Evolutionary conservation across 371 early-diverging fungal genomes (phyloP).

Genomic region (Rhizopus delemar): DNA sequence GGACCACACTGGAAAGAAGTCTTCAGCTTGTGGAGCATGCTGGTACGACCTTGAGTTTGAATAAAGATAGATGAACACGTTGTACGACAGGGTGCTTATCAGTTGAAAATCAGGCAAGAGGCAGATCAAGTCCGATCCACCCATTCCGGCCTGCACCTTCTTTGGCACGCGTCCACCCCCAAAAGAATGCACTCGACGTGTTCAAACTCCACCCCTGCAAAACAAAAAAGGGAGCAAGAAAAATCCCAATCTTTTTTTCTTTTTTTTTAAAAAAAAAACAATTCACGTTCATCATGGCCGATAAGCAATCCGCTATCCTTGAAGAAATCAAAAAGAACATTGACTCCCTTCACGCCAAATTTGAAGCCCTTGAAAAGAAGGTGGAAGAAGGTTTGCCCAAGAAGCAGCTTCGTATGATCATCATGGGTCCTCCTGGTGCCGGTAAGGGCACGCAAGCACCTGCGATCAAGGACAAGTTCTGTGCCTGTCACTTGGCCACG

Average conservation of each 20-base stretch:
- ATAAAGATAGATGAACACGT: too few relatives aligned
- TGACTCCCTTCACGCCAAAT: constrained; percentile 48
- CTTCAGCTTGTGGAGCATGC: too few relatives aligned
- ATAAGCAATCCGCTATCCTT: constrained; percentile 50
- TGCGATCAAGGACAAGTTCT: constrained; percentile 90
- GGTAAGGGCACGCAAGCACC: constrained; percentile 99
- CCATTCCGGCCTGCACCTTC: too few relatives aligned
- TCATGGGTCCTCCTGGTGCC: constrained; percentile 98
- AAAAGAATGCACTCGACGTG: too few relatives aligned
- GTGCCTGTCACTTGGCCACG: constrained; percentile 96
- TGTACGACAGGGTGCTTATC: too few relatives aligned
- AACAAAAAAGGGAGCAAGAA: neutral
- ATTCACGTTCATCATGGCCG: constrained; percentile 20
- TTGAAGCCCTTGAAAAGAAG: constrained; percentile 55
- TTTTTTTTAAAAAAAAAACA: constrained; percentile 4
- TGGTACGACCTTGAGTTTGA: too few relatives aligned
- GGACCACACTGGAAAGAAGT: too few relatives aligned
- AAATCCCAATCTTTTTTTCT: constrained; percentile 1
- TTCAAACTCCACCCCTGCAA: constrained; percentile 4
- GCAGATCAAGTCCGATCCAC: too few relatives aligned
- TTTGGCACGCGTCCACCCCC: too few relatives aligned
- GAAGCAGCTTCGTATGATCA: constrained; percentile 79
- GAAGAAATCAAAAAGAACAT: constrained; percentile 61
- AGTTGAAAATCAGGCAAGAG: too few relatives aligned
- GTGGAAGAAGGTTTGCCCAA: constrained; percentile 44